Percentiles rank a stretch among this genome's conserved stretches.
phyloP scores from a whole-genome alignment of 441 rosid genomes.

The Jatropha podagrica region DNA sequence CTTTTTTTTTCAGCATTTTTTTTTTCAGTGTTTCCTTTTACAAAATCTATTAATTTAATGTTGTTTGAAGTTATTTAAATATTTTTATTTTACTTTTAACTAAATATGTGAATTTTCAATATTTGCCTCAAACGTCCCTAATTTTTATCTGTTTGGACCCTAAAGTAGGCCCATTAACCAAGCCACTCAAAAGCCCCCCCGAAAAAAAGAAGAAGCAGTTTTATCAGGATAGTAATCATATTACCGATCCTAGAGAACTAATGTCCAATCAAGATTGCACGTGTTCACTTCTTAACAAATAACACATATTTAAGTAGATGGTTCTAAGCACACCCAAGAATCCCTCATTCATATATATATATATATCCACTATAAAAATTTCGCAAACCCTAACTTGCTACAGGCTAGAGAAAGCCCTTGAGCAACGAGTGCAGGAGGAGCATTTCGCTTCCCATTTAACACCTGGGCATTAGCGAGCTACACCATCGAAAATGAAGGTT shows the following conservation, averaged over 20 bases:
- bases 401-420: background rate
- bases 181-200: too few species aligned
- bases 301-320: background rate
- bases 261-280: background rate
- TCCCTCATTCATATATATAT: background rate
- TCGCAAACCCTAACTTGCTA: constrained; percentile 20
- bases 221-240: background rate
- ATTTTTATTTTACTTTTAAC: too few species aligned
- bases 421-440: constrained; percentile 9
- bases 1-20: too few species aligned
- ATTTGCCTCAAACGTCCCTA: too few species aligned
- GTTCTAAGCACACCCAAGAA: background rate
- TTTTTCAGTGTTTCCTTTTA: too few species aligned
- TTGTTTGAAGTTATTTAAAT: too few species aligned
- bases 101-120: too few species aligned
- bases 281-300: background rate
- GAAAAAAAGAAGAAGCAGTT: too few species aligned
- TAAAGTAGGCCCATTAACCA: too few species aligned
- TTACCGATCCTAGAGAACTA: background rate
- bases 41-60: too few species aligned
- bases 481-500: constrained; percentile 38
- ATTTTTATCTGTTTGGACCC: too few species aligned
- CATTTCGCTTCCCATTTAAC: background rate
- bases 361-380: background rate
- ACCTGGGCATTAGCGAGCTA: background rate